Evolutionary conservation across 345 rosid genomes (phyloP).

Genomic region (Syzygium aromaticum): DNA sequence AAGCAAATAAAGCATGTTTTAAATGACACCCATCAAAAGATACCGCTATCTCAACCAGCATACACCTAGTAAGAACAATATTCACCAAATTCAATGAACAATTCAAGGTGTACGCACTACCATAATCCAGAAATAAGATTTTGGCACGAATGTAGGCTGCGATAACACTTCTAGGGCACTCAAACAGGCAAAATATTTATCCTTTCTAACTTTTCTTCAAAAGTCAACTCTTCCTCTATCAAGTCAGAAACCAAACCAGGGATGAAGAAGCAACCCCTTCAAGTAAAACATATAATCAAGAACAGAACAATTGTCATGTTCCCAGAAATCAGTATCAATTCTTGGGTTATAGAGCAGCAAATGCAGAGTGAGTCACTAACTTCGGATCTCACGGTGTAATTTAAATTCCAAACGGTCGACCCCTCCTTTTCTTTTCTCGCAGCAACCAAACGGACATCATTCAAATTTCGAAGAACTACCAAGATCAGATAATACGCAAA

Average conservation of each 20-base stretch:
- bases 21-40: neutral
- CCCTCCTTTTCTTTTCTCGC: neutral
- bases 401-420: neutral
- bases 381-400: neutral
- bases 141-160: neutral
- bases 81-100: neutral
- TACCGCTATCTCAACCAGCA: neutral
- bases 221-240: neutral
- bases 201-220: neutral
- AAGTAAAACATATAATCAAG: neutral
- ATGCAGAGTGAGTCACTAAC: neutral
- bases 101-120: neutral
- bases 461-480: neutral
- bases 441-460: neutral
- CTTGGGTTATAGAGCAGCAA: neutral
- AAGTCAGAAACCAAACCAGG: neutral
- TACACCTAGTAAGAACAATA: neutral
- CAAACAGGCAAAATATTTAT: neutral
- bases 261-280: neutral
- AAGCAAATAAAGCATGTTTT: neutral
- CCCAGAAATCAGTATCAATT: neutral
- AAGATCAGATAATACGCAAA: neutral
- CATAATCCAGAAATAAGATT: neutral
- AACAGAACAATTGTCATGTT: neutral
- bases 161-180: neutral